phyloP scores from a whole-genome alignment of 2,329 filamentous ascomycete species.

The Fusarium sambucinum region DNA sequence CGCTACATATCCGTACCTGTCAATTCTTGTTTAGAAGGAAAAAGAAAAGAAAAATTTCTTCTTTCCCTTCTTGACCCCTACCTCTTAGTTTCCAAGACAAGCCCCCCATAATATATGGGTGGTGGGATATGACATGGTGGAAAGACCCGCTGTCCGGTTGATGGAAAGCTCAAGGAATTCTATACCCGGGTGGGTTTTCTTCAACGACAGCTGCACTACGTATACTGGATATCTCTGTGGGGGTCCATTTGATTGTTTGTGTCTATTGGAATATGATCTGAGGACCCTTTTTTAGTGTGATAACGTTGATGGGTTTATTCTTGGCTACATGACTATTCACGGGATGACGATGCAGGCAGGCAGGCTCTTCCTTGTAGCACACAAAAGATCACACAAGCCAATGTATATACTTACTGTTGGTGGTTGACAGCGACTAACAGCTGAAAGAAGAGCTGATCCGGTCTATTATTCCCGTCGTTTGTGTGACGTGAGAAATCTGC shows the following conservation, averaged over 20 bases:
- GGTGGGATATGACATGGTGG: neutral
- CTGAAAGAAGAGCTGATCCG: slow-evolving; percentile 14
- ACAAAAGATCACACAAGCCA: neutral
- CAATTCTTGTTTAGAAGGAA: slow-evolving; percentile 10
- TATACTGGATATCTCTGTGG: slow-evolving; percentile 1
- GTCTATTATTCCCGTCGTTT: slow-evolving; percentile 2
- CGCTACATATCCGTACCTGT: neutral
- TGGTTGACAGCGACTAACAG: neutral
- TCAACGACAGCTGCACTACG: slow-evolving; percentile 6
- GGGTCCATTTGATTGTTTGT: neutral
- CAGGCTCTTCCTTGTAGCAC: slow-evolving; percentile 14
- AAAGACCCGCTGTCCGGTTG: slow-evolving; percentile 16
- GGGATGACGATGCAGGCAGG: slow-evolving; percentile 17
- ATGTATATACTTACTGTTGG: neutral
- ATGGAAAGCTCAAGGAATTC: slow-evolving; percentile 6
- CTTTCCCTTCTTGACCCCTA: neutral
- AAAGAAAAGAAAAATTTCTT: slow-evolving; percentile 26
- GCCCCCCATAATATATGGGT: neutral
- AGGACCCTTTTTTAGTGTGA: slow-evolving; percentile 25
- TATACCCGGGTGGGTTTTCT: slow-evolving; percentile 17
- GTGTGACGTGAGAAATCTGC: slow-evolving; percentile 33
- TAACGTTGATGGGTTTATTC: neutral
- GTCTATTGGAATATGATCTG: slow-evolving; percentile 18
- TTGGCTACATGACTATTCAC: slow-evolving; percentile 17
- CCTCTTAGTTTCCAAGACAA: neutral